These are phyloP conservation scores for Aaosphaeria pasadenensis DNA, from an alignment of 2,329 filamentous ascomycete genomes.

Conservation along the genomic window DNA sequence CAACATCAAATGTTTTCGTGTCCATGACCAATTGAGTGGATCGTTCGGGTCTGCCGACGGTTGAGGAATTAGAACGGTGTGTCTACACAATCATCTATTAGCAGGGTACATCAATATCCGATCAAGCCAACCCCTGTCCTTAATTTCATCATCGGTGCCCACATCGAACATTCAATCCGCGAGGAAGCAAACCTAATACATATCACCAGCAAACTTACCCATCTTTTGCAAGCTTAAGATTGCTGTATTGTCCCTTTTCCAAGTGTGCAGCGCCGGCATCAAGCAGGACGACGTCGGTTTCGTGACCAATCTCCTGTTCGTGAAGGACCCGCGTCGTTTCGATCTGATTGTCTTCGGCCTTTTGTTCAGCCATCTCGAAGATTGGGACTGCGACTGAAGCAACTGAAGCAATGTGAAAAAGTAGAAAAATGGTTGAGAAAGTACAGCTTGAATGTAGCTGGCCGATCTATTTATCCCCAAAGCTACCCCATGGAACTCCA, in stretches of 20 bases:
- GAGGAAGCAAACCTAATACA: no score
- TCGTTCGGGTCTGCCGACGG: constrained; percentile 48
- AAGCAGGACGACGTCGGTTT: constrained; percentile 17
- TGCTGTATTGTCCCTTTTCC: constrained; percentile 17
- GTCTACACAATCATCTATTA: neutral
- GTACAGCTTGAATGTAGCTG: no score
- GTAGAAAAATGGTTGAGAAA: constrained; percentile 2
- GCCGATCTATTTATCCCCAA: no score
- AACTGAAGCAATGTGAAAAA: no score
- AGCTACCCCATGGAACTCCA: no score
- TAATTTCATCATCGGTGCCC: no score
- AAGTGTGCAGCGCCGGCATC: constrained; percentile 18
- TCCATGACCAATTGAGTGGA: constrained; percentile 51
- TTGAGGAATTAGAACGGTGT: constrained; percentile 52
- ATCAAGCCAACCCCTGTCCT: no score
- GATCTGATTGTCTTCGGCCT: neutral
- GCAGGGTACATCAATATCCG: no score
- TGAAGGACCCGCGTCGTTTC: constrained; percentile 4
- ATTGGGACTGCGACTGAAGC: no score
- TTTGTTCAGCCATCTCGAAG: neutral
- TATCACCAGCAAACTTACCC: constrained; percentile 7
- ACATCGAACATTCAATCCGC: no score
- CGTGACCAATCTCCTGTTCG: constrained; percentile 14
- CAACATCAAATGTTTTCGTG: constrained; percentile 48
- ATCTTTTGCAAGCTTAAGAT: constrained; percentile 35